Base-by-base conservation (phyloP, 139 green algal genomes). In the Closterium sp. region DNA sequence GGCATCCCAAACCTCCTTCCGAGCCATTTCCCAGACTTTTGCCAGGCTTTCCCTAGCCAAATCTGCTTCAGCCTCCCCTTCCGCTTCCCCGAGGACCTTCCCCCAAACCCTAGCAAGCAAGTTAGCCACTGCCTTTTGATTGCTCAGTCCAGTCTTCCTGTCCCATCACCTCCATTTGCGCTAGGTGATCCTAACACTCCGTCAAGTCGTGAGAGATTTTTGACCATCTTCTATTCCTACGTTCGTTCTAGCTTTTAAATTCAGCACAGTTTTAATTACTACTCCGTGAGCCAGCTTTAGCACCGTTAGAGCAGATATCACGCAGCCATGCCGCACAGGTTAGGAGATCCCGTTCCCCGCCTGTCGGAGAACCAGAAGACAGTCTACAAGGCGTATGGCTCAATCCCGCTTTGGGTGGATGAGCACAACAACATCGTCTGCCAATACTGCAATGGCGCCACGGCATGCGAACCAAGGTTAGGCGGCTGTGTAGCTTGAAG, bases 311-410 rank as follows among this genome's bases (percentile, higher is more conserved):
- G 50, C 50, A 22, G 50, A 73, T 73, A 73, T 73, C 50, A 24
- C 50, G 50, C 17, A 73, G 50, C 50, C 50, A 91, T 91, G 89
- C 89, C 89, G 22, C 89, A 91, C 38, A 85, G 89, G 30, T 42
- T 85, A 31, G 89, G 89, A 85, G 89, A 91, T 13, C 89, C 89
- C 0, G 70, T 91, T 30, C 31, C 84, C 22, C 84, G 89, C 32
- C 29, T 91, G 38, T 79, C 89, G 31, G 34, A 85, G 38, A 91
- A 91, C 89, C 89, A 91, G 38, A 91, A 91, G 89, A 30, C 38
- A 62, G 88, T 90, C 88, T 90, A 90, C 28, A 50, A 90, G 88
- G 89, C 89, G 0, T 91, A 91, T 38, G 89, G 89, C 73, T 91
- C 62, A 22, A 91, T 91, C 4, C 89, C 89, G 29, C 31, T 91